A percentile compares a stretch with the other conserved stretches of the same genome.
phyloP scores from a whole-genome alignment of 768 basidiomycete genomes.

The Trametes maxima region DNA sequence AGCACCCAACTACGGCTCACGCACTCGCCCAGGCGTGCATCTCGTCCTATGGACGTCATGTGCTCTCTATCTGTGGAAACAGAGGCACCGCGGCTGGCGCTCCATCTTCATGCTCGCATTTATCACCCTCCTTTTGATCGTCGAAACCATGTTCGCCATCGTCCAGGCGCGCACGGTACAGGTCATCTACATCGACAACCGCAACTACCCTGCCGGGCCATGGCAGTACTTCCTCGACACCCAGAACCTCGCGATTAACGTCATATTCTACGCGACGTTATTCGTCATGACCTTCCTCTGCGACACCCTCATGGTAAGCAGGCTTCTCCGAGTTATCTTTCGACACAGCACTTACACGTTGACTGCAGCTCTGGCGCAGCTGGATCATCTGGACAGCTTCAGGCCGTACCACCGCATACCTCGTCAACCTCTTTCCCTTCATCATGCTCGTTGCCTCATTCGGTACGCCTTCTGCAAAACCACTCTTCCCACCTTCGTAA shows the following conservation, averaged over 20 bases:
- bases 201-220: slow-evolving; percentile 38
- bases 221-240: slow-evolving; percentile 48
- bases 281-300: slow-evolving; percentile 47
- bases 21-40: slow-evolving; percentile 36
- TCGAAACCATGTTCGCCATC: slow-evolving; percentile 42
- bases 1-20: not conserved
- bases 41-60: slow-evolving; percentile 42
- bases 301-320: slow-evolving; percentile 45
- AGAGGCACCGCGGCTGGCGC: slow-evolving; percentile 33
- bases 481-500: not conserved
- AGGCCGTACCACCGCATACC: slow-evolving; percentile 7
- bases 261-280: slow-evolving; percentile 45
- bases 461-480: slow-evolving; percentile 1
- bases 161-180: slow-evolving; percentile 44
- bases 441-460: slow-evolving; percentile 23
- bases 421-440: slow-evolving; percentile 11
- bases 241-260: slow-evolving; percentile 44
- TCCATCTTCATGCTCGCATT: slow-evolving; percentile 41
- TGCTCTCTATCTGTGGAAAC: slow-evolving; percentile 41
- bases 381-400: slow-evolving; percentile 21
- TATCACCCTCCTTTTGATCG: slow-evolving; percentile 39
- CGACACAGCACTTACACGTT: not conserved
- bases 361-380: slow-evolving; percentile 15
- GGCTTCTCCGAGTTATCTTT: too few species aligned
- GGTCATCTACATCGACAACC: slow-evolving; percentile 28